Evolutionary conservation across 257 asterid species (phyloP), one percentile per base, ranked within the genome.

Genomic region (Forsythia suspensa): DNA sequence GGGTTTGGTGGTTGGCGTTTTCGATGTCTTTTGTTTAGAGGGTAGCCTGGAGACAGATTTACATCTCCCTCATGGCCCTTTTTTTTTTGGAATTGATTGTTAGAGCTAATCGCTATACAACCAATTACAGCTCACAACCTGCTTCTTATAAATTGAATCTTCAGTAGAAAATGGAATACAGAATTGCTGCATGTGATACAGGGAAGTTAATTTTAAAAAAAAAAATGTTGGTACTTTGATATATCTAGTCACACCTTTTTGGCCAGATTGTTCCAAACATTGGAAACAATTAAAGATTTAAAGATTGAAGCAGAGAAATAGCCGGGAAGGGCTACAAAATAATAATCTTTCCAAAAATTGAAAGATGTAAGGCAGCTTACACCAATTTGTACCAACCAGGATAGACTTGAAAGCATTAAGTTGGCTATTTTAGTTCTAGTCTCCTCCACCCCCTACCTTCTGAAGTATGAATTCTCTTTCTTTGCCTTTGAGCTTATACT

Each of bases 31-130:
- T 15, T n/a, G 59, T 48, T 48, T 48, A 7, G 2, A n/a, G 34
- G 29, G 29, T n/a, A 24, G 79, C 83, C 70, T 78, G 76, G 77
- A 78, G 43, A 71, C 9, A 11, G 70, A 57, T 59, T 38, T 18
- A 59, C 59, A 15, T 44, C 12, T 44, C 5, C 59, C 59, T 48
- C 20, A 65, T 61, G 72, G 0, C 36, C 55, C 18, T 51, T n/a
- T 76, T 51, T 37, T 24, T 71, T 42, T 9, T 52, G 5, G 34
- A 5, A 20, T 15, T 38, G 6, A 73, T 59, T 46, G 39, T 51
- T 59, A 51, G 74, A 63, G 65, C 18, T 43, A 70, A 76, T 66
- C 38, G 77, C 46, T 73, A 70, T 76, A 57, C 76, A 57, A 40
- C 70, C 37, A 67, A 43, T 74, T 73, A 21, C 36, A 71, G 43